Percentiles rank a stretch among this genome's conserved stretches.
phyloP scores from a whole-genome alignment of 208 protist genomes.

The Crithidia sp. region DNA sequence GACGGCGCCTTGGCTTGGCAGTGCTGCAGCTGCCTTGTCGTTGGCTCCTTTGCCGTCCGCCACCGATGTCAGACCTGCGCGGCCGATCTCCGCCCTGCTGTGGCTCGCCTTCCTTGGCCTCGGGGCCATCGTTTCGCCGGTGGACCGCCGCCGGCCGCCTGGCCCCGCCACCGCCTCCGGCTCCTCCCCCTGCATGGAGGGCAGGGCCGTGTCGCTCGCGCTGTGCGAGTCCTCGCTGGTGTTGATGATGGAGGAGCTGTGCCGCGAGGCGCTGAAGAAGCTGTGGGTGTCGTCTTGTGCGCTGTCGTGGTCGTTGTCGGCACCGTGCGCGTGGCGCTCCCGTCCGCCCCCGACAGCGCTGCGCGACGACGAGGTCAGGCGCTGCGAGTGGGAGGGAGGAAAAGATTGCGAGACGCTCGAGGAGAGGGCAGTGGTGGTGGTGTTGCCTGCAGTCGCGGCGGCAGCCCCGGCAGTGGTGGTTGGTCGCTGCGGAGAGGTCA shows the following conservation, averaged over 20 bases:
- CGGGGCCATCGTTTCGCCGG: background rate
- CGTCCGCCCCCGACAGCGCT: constrained; percentile 4
- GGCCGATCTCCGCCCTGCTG: no score
- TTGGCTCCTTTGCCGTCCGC: no score
- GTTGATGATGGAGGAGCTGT: constrained; percentile 28
- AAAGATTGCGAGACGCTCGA: constrained; percentile 1
- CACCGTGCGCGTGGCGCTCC: constrained; percentile 3
- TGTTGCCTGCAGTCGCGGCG: background rate
- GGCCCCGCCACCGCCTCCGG: background rate
- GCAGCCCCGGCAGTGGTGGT: background rate
- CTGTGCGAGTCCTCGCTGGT: constrained; percentile 22
- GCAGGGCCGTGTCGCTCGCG: constrained; percentile 15
- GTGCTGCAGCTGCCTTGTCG: no score
- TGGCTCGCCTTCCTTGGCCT: background rate
- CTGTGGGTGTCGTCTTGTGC: constrained; percentile 12
- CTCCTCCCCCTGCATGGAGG: constrained; percentile 10
- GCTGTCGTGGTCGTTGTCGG: constrained; percentile 20
- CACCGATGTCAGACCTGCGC: no score
- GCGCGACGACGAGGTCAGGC: constrained; percentile 1
- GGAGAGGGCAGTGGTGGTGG: no score
- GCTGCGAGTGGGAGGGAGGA: constrained; percentile 9
- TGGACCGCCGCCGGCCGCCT: background rate
- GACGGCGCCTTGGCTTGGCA: no score
- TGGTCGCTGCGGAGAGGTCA: background rate
- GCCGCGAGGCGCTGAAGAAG: constrained; percentile 20